Conservation (phyloP, 768 basidiomycete species). For the Thelephora aurantiotincta region DNA sequence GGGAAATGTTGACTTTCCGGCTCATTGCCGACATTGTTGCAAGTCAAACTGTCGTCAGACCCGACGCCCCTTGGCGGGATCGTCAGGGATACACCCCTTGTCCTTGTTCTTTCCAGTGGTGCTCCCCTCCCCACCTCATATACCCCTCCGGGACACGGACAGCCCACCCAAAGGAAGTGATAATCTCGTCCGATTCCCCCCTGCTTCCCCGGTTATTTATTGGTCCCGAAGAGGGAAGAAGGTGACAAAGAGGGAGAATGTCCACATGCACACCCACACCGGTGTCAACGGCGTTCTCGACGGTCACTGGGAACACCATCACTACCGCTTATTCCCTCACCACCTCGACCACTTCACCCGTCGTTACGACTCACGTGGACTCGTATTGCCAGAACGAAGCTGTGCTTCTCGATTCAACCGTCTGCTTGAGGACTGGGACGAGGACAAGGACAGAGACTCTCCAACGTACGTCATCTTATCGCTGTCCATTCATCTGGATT, state of each 20-base stretch:
- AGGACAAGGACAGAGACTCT: constrained; percentile 19
- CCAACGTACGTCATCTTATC: constrained; percentile 16
- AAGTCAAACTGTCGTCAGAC: too few relatives aligned
- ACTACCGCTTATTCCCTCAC: constrained; percentile 25
- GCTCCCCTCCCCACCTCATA: neutral
- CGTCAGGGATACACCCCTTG: too few relatives aligned
- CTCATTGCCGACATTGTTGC: too few relatives aligned
- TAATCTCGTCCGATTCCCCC: neutral
- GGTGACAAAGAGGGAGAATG: neutral
- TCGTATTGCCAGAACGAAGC: constrained; percentile 18
- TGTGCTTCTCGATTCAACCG: constrained; percentile 11
- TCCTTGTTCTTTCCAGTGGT: neutral
- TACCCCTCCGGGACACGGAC: neutral
- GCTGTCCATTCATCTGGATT: neutral
- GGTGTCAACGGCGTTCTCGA: constrained; percentile 27
- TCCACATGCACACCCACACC: constrained; percentile 26
- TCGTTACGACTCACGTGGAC: constrained; percentile 19
- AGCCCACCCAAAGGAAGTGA: neutral
- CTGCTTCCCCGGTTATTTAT: neutral
- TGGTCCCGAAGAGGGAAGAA: neutral
- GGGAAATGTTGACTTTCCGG: too few relatives aligned
- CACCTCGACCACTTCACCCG: constrained; percentile 17
- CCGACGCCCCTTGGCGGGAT: too few relatives aligned
- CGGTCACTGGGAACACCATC: constrained; percentile 20
- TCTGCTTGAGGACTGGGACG: constrained; percentile 17